A percentile compares a stretch with the other conserved stretches of the same genome.
These are phyloP conservation scores for Ogataea henricii DNA, from an alignment of 805 yeast species.

Conservation along the genomic window DNA sequence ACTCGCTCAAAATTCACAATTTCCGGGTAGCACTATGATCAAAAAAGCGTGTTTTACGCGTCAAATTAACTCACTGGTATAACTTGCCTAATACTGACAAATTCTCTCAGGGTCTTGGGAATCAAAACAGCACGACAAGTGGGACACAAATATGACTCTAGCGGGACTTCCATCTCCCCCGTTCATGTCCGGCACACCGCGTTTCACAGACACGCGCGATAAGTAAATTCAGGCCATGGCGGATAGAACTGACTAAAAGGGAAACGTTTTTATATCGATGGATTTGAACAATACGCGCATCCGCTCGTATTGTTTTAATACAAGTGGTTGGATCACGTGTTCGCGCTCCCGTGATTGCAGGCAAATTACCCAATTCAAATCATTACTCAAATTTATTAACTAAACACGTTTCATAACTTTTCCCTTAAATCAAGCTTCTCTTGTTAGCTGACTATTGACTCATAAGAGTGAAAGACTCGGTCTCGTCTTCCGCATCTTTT, in stretches of 20 bases:
- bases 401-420: too few relatives aligned
- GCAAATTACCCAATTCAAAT: not conserved
- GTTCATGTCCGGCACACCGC: not conserved
- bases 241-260: slow-evolving; percentile 13
- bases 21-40: not conserved
- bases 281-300: not conserved
- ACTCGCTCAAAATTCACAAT: not conserved
- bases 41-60: slow-evolving; percentile 8
- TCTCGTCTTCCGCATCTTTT: slow-evolving; percentile 5
- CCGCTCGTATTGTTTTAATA: not conserved
- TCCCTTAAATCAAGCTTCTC: too few relatives aligned
- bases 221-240: slow-evolving; percentile 2
- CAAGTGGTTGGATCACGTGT: not conserved
- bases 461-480: slow-evolving; percentile 5
- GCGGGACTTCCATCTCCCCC: not conserved
- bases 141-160: not conserved
- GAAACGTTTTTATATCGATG: slow-evolving; percentile 2
- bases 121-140: not conserved
- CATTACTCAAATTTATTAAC: too few relatives aligned
- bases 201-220: slow-evolving; percentile 4
- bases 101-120: not conserved
- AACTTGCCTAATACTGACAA: slow-evolving; percentile 4
- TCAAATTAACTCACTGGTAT: not conserved
- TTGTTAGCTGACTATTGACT: not conserved
- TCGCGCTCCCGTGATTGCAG: not conserved